These are phyloP conservation scores for Waltergamsia citrina DNA, from an alignment of 2,329 filamentous ascomycete genomes.

Conservation along the genomic window DNA sequence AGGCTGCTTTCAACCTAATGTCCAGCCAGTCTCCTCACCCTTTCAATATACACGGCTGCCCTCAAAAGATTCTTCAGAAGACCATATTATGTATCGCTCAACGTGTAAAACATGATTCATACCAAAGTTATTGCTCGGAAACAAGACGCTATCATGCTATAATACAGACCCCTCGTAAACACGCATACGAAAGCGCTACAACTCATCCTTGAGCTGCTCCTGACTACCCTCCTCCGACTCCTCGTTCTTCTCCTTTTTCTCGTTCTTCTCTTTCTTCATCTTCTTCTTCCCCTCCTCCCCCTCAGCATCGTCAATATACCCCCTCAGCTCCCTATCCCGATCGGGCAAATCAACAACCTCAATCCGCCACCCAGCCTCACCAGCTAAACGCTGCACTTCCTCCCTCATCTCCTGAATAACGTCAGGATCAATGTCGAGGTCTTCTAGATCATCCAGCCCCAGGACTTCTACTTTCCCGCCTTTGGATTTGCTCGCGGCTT, in stretches of 20 bases:
- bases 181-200: slow-evolving; percentile 20
- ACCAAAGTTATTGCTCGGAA: too few species aligned
- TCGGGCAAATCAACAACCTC: slow-evolving; percentile 65
- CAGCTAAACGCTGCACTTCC: slow-evolving; percentile 59
- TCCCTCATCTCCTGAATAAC: slow-evolving; percentile 61
- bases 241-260: slow-evolving; percentile 8
- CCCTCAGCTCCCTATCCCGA: slow-evolving; percentile 52
- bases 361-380: slow-evolving; percentile 68
- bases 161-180: not conserved
- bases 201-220: slow-evolving; percentile 42
- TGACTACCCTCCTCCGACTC: slow-evolving; percentile 30
- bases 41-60: too few species aligned
- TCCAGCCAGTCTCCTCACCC: too few species aligned
- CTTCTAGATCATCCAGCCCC: slow-evolving; percentile 57
- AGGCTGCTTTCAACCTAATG: too few species aligned
- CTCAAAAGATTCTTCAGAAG: too few species aligned
- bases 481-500: slow-evolving; percentile 19
- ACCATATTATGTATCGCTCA: too few species aligned
- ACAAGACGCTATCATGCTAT: not conserved
- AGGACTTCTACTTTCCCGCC: slow-evolving; percentile 27
- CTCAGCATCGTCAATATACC: slow-evolving; percentile 54
- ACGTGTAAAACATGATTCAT: too few species aligned
- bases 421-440: slow-evolving; percentile 55
- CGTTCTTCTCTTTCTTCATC: slow-evolving; percentile 6
- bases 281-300: slow-evolving; percentile 15